Conservation (phyloP, 1,284 basidiomycete species). For the Ganoderma boninense region DNA sequence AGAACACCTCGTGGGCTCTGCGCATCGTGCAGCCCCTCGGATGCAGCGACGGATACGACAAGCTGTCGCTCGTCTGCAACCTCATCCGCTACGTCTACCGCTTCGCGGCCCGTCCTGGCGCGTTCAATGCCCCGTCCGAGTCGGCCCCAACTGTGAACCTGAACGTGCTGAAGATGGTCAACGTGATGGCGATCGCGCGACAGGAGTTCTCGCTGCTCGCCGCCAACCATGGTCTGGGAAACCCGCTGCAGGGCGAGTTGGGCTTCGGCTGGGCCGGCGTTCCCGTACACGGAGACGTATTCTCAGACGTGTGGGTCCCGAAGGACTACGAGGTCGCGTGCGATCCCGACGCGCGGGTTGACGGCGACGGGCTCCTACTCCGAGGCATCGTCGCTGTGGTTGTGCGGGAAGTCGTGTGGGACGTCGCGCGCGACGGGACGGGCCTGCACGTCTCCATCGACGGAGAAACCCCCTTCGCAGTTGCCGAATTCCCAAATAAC, state of each 20-base stretch:
- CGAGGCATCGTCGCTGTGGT: constrained; percentile 21
- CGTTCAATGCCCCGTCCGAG: neutral
- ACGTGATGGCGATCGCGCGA: constrained; percentile 23
- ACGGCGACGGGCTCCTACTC: constrained; percentile 9
- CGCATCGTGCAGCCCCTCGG: constrained; percentile 24
- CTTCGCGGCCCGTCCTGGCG: constrained; percentile 21
- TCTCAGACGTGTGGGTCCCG: constrained; percentile 15
- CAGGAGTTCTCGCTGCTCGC: constrained; percentile 26
- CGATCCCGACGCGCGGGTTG: constrained; percentile 14
- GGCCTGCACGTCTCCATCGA: constrained; percentile 17
- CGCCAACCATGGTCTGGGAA: constrained; percentile 18
- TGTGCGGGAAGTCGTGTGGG: constrained; percentile 15
- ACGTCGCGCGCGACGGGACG: constrained; percentile 1
- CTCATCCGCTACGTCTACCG: constrained; percentile 22
- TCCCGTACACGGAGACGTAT: constrained; percentile 18
- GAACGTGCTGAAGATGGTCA: constrained; percentile 31
- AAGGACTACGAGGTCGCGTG: constrained; percentile 25
- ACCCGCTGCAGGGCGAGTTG: constrained; percentile 12
- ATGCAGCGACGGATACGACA: constrained; percentile 32
- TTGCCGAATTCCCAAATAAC: neutral
- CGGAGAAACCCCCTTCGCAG: neutral
- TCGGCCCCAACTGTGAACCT: neutral
- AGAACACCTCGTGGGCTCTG: constrained; percentile 24
- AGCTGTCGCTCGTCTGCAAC: constrained; percentile 24
- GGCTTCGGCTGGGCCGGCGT: constrained; percentile 30